Evolutionary conservation across 768 basidiomycete genomes (phyloP), one percentile per base, ranked within the genome.

Genomic region (Asterophora lycoperdoides): DNA sequence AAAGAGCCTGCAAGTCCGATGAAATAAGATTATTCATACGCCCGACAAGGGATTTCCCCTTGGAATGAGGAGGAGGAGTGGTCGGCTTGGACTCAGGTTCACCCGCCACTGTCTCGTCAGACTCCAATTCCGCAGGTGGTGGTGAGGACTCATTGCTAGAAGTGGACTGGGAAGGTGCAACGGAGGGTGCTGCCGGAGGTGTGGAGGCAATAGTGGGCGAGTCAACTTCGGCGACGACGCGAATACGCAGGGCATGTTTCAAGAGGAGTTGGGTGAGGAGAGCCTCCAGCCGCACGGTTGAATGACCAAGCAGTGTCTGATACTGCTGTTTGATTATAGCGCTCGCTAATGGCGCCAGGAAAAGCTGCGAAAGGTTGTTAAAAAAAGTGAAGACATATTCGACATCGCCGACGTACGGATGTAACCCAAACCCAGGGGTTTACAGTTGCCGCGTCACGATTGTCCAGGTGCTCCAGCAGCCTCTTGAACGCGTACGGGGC

Each of bases 21-120:
- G 85, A 80, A 20, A 87, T 77, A 6, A 89, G 66, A 48, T 88
- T 89, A 63, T 86, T 89, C 63, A 90, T 82, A 58, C 79, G 84
- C 8, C 89, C 88, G 26, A 81, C 76, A n/a, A 87, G 63, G 18
- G 62, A 54, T 19, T 44, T 53, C 7, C 33, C 23, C 10, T 52
- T 44, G 18, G 53, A 49, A 10, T 14, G 42, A 15, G 9, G 33
- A 23, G 11, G 8, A 13, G 46, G 39, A 20, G 54, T 44, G 8
- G 51, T 29, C 33, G 48, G 3, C 23, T 23, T 23, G 3, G 23
- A 23, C 23, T 23, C 3, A 23, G 23, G 23, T 23, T 23, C 23
- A 23, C 6, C 23, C 23, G 23, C 23, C 23, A 23, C 23, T 23
- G 23, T 23, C 23, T 23, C 23, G 23, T 23, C 23, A 23, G 23